Conservation (phyloP, 106 monocot species). For the Dactylorhiza incarnata region DNA sequence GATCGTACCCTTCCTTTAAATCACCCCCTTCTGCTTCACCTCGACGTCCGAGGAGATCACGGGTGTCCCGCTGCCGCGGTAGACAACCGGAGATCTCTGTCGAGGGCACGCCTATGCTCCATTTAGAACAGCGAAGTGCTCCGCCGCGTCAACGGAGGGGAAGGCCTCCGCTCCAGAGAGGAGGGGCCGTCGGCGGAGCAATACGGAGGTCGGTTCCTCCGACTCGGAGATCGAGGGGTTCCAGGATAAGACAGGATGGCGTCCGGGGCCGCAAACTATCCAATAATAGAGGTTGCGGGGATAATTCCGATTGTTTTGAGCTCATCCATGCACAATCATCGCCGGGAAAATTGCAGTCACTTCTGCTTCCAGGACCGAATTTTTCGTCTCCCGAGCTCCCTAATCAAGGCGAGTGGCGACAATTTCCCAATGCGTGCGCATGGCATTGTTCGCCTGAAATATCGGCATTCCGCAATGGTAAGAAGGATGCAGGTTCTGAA, state of each 20-base stretch:
- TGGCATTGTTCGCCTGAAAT: background rate
- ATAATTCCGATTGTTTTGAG: too few species aligned
- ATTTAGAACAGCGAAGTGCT: background rate
- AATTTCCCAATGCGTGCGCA: too few species aligned
- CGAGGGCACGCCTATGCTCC: background rate
- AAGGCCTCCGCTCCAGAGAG: background rate
- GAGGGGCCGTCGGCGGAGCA: background rate
- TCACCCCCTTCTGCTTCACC: background rate
- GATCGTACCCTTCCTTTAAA: background rate
- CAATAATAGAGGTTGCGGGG: too few species aligned
- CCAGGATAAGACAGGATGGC: background rate
- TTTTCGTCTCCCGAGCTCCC: too few species aligned
- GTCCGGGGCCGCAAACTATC: background rate
- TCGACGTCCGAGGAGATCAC: background rate
- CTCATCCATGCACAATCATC: too few species aligned
- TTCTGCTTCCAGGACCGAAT: too few species aligned
- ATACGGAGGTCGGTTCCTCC: background rate
- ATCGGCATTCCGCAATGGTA: background rate
- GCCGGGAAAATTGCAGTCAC: too few species aligned
- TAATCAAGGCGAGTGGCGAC: too few species aligned
- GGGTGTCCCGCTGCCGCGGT: background rate
- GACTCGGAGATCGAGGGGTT: background rate
- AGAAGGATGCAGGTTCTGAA: background rate
- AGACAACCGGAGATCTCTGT: background rate
- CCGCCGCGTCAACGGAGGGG: background rate